Evolutionary conservation across 1,284 basidiomycete species (phyloP).

Genomic region (Kalmanozyma brasiliensis): DNA sequence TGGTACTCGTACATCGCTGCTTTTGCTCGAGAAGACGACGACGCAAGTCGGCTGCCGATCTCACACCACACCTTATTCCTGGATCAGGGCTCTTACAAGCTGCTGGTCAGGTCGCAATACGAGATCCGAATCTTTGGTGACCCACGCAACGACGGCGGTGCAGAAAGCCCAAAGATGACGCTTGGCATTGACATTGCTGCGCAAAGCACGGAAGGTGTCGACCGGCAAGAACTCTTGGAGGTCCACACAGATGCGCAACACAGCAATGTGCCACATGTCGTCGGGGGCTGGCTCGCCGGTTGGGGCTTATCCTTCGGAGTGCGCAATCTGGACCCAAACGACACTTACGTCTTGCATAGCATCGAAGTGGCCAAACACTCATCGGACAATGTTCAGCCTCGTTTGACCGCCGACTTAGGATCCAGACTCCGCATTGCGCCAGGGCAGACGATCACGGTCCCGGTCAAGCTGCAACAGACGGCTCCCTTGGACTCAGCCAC

Average conservation of each 20-base stretch:
- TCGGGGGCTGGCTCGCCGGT: constrained; percentile 45
- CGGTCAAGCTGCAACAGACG: constrained; percentile 11
- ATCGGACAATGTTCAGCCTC: background rate
- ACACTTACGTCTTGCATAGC: constrained; percentile 4
- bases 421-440: constrained; percentile 4
- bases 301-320: constrained; percentile 36
- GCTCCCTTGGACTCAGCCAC: background rate
- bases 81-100: constrained; percentile 28
- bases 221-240: background rate
- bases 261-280: constrained; percentile 42
- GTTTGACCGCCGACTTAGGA: constrained; percentile 5
- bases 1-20: constrained; percentile 51
- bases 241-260: constrained; percentile 25
- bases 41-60: background rate
- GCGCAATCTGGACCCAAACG: constrained; percentile 15
- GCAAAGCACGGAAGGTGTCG: constrained; percentile 1
- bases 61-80: constrained; percentile 37
- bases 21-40: constrained; percentile 10
- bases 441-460: constrained; percentile 11
- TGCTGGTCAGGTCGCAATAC: constrained; percentile 40
- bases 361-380: background rate
- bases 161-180: constrained; percentile 27
- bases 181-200: constrained; percentile 36
- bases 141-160: constrained; percentile 15
- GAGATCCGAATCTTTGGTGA: constrained; percentile 55